Evolutionary conservation across 371 early-diverging fungal genomes (phyloP).

Genomic region (Apophysomyces ossiformis): DNA sequence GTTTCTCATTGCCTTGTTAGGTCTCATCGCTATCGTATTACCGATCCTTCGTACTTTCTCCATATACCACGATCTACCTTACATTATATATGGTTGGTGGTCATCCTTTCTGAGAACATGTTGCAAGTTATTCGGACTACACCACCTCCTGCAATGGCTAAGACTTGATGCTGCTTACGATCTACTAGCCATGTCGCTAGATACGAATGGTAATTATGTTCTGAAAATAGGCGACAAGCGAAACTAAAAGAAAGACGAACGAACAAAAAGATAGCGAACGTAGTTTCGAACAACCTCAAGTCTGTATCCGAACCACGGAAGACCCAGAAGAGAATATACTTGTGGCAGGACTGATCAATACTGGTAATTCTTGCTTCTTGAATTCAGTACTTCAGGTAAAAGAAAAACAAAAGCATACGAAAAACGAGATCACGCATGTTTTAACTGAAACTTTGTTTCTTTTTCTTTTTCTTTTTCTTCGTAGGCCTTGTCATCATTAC

Average conservation of each 20-base stretch:
- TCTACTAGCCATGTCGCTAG: neutral
- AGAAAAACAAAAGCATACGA: neutral
- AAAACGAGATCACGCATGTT: too few species aligned
- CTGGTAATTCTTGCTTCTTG: slow-evolving; percentile 94
- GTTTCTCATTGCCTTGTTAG: slow-evolving; percentile 19
- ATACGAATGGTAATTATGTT: neutral
- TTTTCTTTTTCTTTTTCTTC: neutral
- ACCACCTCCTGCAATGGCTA: neutral
- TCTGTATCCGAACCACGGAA: slow-evolving; percentile 2
- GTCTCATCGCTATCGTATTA: slow-evolving; percentile 21
- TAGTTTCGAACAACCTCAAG: slow-evolving; percentile 1
- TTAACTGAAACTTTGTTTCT: neutral
- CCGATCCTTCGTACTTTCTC: slow-evolving; percentile 22
- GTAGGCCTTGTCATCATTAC: slow-evolving; percentile 56
- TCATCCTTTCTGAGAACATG: neutral
- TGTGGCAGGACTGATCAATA: slow-evolving; percentile 80
- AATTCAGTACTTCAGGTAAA: slow-evolving; percentile 89
- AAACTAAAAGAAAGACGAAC: too few species aligned
- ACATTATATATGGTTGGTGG: slow-evolving; percentile 6
- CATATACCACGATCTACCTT: slow-evolving; percentile 20
- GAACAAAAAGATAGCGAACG: neutral
- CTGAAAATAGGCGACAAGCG: neutral
- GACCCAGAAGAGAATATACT: slow-evolving; percentile 8
- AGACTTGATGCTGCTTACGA: neutral
- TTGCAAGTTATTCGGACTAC: neutral